These are phyloP conservation scores for Cardamine resedifolia DNA, from an alignment of 345 rosid genomes.

Conservation along the genomic window DNA sequence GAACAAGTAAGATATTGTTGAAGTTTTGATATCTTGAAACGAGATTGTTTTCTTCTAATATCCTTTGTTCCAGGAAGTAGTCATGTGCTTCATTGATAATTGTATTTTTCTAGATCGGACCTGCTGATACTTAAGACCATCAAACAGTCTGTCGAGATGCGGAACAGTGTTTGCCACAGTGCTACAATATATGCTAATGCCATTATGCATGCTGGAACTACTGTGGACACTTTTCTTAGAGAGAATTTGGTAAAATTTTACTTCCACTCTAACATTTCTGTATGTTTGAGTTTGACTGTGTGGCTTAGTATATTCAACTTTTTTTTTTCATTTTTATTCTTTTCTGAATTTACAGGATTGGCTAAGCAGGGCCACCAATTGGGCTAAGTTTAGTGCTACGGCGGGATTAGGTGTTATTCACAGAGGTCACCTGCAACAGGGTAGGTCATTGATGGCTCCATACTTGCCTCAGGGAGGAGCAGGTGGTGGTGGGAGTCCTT, in stretches of 20 bases:
- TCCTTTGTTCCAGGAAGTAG: conserved; percentile 4
- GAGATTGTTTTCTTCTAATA: neutral
- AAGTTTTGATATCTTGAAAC: conserved; percentile 1
- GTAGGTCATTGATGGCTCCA: conserved; percentile 97
- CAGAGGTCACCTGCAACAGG: conserved; percentile 95
- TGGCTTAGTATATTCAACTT: conserved; percentile 21
- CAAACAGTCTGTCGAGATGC: conserved; percentile 97
- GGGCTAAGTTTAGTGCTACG: conserved; percentile 99
- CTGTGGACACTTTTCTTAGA: conserved; percentile 97
- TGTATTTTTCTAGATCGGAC: conserved; percentile 69
- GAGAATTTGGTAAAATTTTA: conserved; percentile 75
- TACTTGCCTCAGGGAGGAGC: conserved; percentile 98
- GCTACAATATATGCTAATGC: conserved; percentile 99
- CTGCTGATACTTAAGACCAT: conserved; percentile 90
- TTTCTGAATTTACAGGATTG: conserved; percentile 67
- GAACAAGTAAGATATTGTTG: conserved; percentile 60
- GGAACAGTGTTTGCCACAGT: conserved; percentile 98
- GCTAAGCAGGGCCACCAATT: conserved; percentile 98
- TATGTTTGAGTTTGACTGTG: conserved; percentile 2
- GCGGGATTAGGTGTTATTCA: conserved; percentile 99
- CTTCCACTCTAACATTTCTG: neutral
- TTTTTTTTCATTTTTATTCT: neutral
- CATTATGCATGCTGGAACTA: conserved; percentile 99
- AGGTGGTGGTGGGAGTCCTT: conserved; percentile 97
- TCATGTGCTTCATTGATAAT: conserved; percentile 7